phyloP scores from a whole-genome alignment of 2,329 filamentous ascomycete species.

The Aspergillus tamarii region DNA sequence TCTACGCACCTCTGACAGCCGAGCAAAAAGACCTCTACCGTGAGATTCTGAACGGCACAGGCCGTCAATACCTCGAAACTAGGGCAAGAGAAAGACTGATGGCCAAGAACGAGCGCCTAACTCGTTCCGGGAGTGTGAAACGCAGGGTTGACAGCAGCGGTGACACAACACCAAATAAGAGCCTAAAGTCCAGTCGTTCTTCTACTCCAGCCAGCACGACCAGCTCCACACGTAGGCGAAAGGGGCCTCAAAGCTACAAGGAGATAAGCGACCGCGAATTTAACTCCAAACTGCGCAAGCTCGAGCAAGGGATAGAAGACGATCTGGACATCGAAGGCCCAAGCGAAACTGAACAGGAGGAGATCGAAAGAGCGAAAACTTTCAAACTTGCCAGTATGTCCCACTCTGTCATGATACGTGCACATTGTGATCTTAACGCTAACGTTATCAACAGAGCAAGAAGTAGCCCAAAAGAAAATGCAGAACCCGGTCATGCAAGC shows the following conservation, averaged over 20 bases:
- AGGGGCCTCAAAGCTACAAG: constrained; percentile 60
- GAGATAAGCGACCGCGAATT: constrained; percentile 83
- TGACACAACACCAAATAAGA: constrained; percentile 64
- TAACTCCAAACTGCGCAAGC: constrained; percentile 65
- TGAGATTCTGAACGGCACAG: constrained; percentile 79
- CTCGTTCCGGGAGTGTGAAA: constrained; percentile 56
- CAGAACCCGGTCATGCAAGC: constrained; percentile 93
- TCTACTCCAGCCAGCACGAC: constrained; percentile 69
- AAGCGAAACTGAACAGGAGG: constrained; percentile 58
- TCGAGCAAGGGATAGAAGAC: constrained; percentile 60
- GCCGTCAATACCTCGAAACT: constrained; percentile 52
- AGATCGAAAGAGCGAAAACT: constrained; percentile 66
- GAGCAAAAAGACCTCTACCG: constrained; percentile 92
- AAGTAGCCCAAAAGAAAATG: constrained; percentile 87
- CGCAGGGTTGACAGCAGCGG: constrained; percentile 56
- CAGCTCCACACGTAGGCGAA: constrained; percentile 56
- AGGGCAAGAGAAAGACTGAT: constrained; percentile 55
- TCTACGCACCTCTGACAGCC: constrained; percentile 88
- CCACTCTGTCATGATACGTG: neutral
- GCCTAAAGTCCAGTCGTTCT: constrained; percentile 71
- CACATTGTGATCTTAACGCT: neutral
- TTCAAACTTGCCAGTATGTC: constrained; percentile 74
- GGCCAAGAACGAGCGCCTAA: constrained; percentile 37
- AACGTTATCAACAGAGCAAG: constrained; percentile 63
- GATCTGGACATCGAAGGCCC: constrained; percentile 52